Evolutionary conservation across 2,329 filamentous ascomycete species (phyloP), one percentile per base, ranked within the genome.

Genomic region (Hawksworthiomyces lignivorus): DNA sequence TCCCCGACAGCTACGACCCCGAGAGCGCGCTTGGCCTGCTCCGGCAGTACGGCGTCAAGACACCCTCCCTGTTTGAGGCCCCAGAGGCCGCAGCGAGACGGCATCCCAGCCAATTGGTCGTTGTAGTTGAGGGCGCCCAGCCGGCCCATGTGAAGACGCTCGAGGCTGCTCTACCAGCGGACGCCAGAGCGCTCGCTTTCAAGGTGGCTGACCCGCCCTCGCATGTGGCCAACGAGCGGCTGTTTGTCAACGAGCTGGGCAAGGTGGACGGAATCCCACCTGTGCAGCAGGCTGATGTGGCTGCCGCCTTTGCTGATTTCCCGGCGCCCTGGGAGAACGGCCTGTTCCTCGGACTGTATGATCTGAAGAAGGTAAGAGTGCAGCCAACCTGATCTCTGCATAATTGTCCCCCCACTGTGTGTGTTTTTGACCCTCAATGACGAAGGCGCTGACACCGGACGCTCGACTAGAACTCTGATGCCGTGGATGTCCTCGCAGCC

Each of bases 71-170:
- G 26, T 79, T 85, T 51, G 54, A 60, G 10, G 50, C 55, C 15
- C 21, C 19, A 22, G 28, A 9, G 2, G 6, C n/a, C 14, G 15
- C 24, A 19, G 15, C 22, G 12, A 11, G 10, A 9, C 28, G 14
- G 10, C 12, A 7, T 27, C 65, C 69, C 5, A 64, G 60, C 39
- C 78, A 85, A 58, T 67, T 84, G 29, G 60, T 84, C 20, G 61
- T 82, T 39, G 59, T 77, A 50, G 62, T 82, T 38, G 71, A 81
- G 54, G 75, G 79, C 53, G 63, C 73, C 59, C 69, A 65, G 15
- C 51, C 62, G 14, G 54, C 65, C 31, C 67, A 72, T 35, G 62
- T 68, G 39, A 51, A 58, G 38, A 49, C 56, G 30, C 42, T 73
- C 19, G 62, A 68, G 43, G 60, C 65, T n/a, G 62, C 67, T 7